Conservation (phyloP, 2,329 filamentous ascomycete genomes). For the Sporothrix humicola region DNA sequence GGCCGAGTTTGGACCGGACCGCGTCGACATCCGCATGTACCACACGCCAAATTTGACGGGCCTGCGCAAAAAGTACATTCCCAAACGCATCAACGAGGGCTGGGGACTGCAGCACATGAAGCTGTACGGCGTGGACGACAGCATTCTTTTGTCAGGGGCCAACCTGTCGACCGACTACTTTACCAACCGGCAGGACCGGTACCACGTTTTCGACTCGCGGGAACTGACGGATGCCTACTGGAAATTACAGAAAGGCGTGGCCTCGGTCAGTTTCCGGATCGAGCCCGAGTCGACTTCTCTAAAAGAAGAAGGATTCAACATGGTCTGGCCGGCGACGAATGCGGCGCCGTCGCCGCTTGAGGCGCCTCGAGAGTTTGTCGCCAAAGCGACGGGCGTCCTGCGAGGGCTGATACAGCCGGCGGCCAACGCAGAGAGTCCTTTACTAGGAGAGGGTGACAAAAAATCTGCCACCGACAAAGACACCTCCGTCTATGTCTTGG, state of each 20-base stretch:
- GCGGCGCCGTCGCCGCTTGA: conserved; percentile 75
- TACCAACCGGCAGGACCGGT: conserved; percentile 91
- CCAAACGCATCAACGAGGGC: conserved; percentile 92
- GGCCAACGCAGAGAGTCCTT: conserved; percentile 43
- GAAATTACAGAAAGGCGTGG: conserved; percentile 75
- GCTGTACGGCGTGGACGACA: conserved; percentile 92
- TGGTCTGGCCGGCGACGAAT: conserved; percentile 78
- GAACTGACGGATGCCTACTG: conserved; percentile 83
- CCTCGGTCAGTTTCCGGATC: conserved; percentile 81
- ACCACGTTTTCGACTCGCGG: conserved; percentile 84
- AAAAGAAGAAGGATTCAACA: conserved; percentile 50
- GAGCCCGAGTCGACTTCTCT: conserved; percentile 57
- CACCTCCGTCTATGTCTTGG: conserved; percentile 82
- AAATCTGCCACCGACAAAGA: too few relatives aligned
- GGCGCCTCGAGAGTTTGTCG: conserved; percentile 71
- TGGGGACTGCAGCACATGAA: conserved; percentile 99
- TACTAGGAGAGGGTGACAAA: conserved; percentile 34
- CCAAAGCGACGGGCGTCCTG: conserved; percentile 70
- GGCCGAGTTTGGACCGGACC: conserved; percentile 77
- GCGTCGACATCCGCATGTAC: conserved; percentile 95
- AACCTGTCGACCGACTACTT: conserved; percentile 96
- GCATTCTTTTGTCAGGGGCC: conserved; percentile 91
- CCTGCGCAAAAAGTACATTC: conserved; percentile 79
- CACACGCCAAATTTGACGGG: conserved; percentile 96
- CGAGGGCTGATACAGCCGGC: conserved; percentile 64